Conservation (phyloP, 208 protist genomes). For the Novymonas esmeraldas region DNA sequence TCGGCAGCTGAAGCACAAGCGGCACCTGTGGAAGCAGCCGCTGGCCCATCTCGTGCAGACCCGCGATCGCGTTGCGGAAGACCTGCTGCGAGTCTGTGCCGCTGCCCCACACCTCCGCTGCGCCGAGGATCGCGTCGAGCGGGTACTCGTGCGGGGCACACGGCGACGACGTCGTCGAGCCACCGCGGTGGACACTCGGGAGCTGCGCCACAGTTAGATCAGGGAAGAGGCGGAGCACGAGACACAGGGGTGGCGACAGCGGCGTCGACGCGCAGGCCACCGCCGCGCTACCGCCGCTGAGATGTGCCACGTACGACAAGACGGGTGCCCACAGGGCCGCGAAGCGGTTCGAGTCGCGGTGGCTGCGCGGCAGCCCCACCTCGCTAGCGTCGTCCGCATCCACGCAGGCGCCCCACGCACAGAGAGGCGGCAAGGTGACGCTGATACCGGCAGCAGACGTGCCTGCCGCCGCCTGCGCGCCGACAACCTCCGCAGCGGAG, state of each 20-base stretch:
- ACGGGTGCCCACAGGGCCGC: conserved; percentile 24
- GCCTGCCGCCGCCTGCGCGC: background rate
- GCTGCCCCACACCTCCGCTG: conserved; percentile 40
- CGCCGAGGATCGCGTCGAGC: conserved; percentile 31
- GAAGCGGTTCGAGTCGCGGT: conserved; percentile 5
- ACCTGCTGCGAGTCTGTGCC: conserved; percentile 22
- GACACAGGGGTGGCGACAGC: conserved; percentile 26
- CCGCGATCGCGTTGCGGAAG: conserved; percentile 26
- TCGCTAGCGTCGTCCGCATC: background rate
- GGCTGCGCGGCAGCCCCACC: background rate
- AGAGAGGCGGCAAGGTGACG: conserved; percentile 49
- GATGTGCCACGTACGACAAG: conserved; percentile 22
- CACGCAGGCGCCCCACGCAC: conserved; percentile 28
- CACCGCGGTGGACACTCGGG: background rate
- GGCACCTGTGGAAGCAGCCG: conserved; percentile 27
- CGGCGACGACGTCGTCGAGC: background rate
- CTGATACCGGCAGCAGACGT: conserved; percentile 33
- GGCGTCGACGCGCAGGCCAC: background rate
- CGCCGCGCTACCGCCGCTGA: background rate
- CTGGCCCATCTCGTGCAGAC: conserved; percentile 23
- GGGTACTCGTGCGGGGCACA: conserved; percentile 30
- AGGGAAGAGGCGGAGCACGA: conserved; percentile 54
- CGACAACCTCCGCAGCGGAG: conserved; percentile 2
- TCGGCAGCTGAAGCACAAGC: conserved; percentile 54
- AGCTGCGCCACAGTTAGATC: conserved; percentile 49